These are phyloP conservation scores for Aureobasidium sp. DNA, from an alignment of 2,329 filamentous ascomycete genomes.

Conservation along the genomic window DNA sequence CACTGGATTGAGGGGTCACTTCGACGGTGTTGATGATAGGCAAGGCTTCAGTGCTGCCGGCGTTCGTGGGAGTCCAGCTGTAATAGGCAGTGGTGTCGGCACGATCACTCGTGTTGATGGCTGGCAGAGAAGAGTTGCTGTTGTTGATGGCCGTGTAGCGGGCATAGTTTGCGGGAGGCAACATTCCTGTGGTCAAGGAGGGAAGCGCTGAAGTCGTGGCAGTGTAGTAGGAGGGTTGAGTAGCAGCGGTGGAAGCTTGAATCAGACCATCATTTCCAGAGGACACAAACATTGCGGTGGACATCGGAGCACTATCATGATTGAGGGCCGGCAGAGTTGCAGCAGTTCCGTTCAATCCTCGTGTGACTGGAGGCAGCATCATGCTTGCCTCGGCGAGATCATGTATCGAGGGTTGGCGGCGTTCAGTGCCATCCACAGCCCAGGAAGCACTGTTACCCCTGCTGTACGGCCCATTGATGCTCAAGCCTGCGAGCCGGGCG, in stretches of 20 bases:
- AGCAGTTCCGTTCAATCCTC: background rate
- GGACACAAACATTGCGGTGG: background rate
- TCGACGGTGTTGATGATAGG: background rate
- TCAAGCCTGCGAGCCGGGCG: background rate
- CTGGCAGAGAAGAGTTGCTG: background rate
- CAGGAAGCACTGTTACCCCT: background rate
- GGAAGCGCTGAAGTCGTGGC: background rate
- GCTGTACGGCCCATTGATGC: slow-evolving; percentile 1
- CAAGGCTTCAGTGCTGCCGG: background rate
- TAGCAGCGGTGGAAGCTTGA: background rate
- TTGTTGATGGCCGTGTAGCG: background rate
- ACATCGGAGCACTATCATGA: background rate
- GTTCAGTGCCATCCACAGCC: background rate
- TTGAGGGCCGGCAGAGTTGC: slow-evolving; percentile 1
- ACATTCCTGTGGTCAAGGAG: background rate
- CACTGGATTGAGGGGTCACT: background rate
- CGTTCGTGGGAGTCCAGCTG: slow-evolving; percentile 1
- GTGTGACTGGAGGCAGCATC: slow-evolving; percentile 13
- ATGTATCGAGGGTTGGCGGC: slow-evolving; percentile 4
- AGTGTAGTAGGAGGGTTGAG: background rate
- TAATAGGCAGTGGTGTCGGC: background rate
- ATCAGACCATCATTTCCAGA: background rate
- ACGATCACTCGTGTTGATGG: background rate
- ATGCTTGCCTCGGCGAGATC: slow-evolving; percentile 13
- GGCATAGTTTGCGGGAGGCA: background rate